Evolutionary conservation across 108 stramenopile genomes (phyloP).

Genomic region (Pseudonitzschia multiseries): DNA sequence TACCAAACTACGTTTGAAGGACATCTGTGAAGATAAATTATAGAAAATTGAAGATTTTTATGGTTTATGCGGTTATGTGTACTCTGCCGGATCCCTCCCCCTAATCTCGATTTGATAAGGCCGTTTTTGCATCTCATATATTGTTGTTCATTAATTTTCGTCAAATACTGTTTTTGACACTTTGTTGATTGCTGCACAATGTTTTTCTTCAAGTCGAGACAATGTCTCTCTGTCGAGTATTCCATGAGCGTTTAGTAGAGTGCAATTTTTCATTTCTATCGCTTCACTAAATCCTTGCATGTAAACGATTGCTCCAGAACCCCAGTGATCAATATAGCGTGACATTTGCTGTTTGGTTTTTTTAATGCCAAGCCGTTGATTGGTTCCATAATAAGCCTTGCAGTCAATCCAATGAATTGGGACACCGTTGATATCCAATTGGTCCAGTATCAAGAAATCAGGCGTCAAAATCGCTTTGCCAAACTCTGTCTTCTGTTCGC

Average conservation of each 20-base stretch:
- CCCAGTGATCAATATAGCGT: slow-evolving; percentile 17
- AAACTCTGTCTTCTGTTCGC: slow-evolving; percentile 13
- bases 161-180: slow-evolving; percentile 1
- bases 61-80: no score
- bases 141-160: neutral
- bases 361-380: neutral
- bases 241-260: neutral
- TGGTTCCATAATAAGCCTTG: slow-evolving; percentile 25
- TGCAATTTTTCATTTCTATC: slow-evolving; percentile 6
- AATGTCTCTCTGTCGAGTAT: neutral
- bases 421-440: slow-evolving; percentile 7
- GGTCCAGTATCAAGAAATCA: slow-evolving; percentile 22
- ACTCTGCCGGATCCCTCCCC: no score
- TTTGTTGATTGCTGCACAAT: neutral
- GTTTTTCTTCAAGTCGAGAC: slow-evolving; percentile 1
- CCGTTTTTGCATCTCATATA: neutral
- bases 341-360: slow-evolving; percentile 18
- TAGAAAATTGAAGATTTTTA: no score
- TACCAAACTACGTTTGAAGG: neutral
- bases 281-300: slow-evolving; percentile 22
- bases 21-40: no score
- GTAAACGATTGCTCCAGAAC: slow-evolving; percentile 24
- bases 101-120: no score
- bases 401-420: slow-evolving; percentile 16
- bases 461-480: slow-evolving; percentile 20